Percentiles rank a stretch among this genome's conserved stretches.
phyloP scores from a whole-genome alignment of 768 basidiomycete genomes.

The Panaeolus cyanescens region DNA sequence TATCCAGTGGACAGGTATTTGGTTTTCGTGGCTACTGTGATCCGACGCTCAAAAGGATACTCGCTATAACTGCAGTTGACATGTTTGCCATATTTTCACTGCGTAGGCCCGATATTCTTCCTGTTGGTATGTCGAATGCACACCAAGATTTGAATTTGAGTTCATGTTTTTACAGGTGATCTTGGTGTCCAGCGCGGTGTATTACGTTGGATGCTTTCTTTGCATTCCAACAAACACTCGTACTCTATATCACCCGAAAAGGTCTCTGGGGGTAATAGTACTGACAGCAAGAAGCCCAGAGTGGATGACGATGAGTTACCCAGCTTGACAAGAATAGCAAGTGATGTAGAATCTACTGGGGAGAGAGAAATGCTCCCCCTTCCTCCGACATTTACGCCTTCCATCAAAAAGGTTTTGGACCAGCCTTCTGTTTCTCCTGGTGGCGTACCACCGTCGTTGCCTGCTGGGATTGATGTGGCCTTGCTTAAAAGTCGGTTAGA shows the following conservation, averaged over 20 bases:
- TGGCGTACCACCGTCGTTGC: slow-evolving; percentile 41
- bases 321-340: slow-evolving; percentile 8
- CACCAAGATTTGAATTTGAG: slow-evolving; percentile 6
- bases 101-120: slow-evolving; percentile 78
- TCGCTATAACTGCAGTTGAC: no score
- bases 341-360: slow-evolving; percentile 1
- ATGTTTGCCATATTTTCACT: slow-evolving; percentile 94
- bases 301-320: slow-evolving; percentile 36
- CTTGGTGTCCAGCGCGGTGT: slow-evolving; percentile 82
- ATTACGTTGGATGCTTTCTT: slow-evolving; percentile 66
- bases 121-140: slow-evolving; percentile 30
- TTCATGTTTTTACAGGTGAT: no score
- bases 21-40: slow-evolving; percentile 4
- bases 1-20: slow-evolving; percentile 61
- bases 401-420: slow-evolving; percentile 57
- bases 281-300: slow-evolving; percentile 13
- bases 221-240: slow-evolving; percentile 53
- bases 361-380: slow-evolving; percentile 32
- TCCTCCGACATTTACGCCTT: slow-evolving; percentile 68
- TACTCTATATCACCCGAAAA: slow-evolving; percentile 56
- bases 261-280: slow-evolving; percentile 25
- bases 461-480: slow-evolving; percentile 58
- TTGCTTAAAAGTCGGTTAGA: slow-evolving; percentile 60
- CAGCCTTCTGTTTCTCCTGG: slow-evolving; percentile 28
- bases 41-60: no score